Evolutionary conservation across 495 filamentous ascomycete species (phyloP), one percentile per base, ranked within the genome.

Genomic region (Penicillium steckii): DNA sequence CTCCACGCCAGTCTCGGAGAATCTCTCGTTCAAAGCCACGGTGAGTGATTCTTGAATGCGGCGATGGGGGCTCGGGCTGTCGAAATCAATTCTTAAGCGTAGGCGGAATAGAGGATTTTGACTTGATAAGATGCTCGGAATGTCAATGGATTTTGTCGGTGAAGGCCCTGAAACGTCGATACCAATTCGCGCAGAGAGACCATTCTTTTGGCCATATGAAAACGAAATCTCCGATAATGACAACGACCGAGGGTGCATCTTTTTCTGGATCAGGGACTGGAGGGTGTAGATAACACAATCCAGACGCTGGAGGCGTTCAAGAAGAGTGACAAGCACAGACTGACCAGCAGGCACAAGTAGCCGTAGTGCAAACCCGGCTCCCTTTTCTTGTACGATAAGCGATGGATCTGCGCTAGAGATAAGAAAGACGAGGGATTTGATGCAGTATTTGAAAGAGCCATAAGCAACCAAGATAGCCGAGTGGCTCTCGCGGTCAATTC

Each of bases 21-120:
- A 72, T 30, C 50, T 45, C 13, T 63, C 53, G 63, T 91, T 91
- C 44, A 94, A 68, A 30, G 81, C 71, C 15, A 71, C 71, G 6
- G 78, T 79, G 10, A 97, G 73, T 24, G 80, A 70, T 46, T 87
- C 82, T 29, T 81, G 71, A 17, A 91, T 84, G 13, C 87, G 82
- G 38, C 86, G 74, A 63, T 96, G 91, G 0, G 92, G 92, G 55
- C 90, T 95, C 12, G 74, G 74, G 18, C 62, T 60, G 18, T 85
- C 80, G 19, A 97, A 72, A 6, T 51, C 61, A 32, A 81, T 65
- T 21, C 56, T 60, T 19, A 78, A 41, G 4, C 52, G 56, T 23
- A 70, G 41, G 18, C 50, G 55, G 54, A 69, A 75, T n/a, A 72
- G 48, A 0, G 64, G 51, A 46, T 66, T 56, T 8, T 52, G 37